Base-by-base conservation (phyloP, 345 rosid species). In the Pistacia atlantica region DNA sequence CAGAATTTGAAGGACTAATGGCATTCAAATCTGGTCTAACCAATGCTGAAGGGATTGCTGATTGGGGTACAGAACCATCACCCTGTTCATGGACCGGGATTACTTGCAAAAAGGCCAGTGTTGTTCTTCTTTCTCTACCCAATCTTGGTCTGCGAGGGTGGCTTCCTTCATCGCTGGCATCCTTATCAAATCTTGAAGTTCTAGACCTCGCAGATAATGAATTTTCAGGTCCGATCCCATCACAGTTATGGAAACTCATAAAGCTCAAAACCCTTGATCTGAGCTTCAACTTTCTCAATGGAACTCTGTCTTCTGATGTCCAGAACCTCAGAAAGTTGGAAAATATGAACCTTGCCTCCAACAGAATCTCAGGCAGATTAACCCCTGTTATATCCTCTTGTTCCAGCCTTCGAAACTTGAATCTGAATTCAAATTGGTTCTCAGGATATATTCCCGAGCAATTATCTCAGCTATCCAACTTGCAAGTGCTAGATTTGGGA, bases 191-290 rank as follows among this genome's bases (percentile, higher is more conserved):
- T 52, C 60, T 73, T 62, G 69, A 61, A 48, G 31, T 73, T 46
- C 60, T 73, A 4, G 25, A 62, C 60, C 57, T 73, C 35, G 16
- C 46, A 0, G 67, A 48, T 51, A 73, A 73, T 31, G 28, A 63
- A 28, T 46, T 73, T 45, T 46, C 46, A 8, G 76, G 76, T 73
- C 76, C 76, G 31, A 48, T 73, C 67, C 76, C 76, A 31, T 61
- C 59, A 73, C 45, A 48, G 46, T 49, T 42, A 35, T 73, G 76
- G 76, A 61, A 14, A 60, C 67, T 73, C 55, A 61, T 20, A 73
- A 73, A 51, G 45, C 76, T 60, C 2, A 46, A 61, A 16, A 48
- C 57, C 45, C 22, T 73, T 45, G 22, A 61, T 61, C 67, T 73
- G 17, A 61, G 67, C 67, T 60, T 73, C 57, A 73, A 73, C 58